These are phyloP conservation scores for Beverwykella pulmonaria DNA, from an alignment of 495 filamentous ascomycete species.

Conservation along the genomic window DNA sequence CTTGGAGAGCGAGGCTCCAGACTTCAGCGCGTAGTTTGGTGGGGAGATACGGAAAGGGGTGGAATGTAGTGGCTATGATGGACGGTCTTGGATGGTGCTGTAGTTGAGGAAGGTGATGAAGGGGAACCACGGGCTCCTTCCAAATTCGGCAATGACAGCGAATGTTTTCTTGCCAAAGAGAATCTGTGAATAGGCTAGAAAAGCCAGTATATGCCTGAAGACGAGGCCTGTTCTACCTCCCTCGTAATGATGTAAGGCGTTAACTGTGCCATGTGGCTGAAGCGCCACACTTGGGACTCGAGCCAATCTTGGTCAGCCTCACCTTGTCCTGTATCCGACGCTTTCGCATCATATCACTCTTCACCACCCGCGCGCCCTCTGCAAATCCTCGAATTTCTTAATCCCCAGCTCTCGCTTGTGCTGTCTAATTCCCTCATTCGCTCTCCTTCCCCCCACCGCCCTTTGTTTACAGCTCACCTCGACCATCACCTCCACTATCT, in stretches of 20 bases:
- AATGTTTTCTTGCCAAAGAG: too few species aligned
- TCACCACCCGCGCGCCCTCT: not conserved
- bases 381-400: not conserved
- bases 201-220: too few species aligned
- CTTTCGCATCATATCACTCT: not conserved
- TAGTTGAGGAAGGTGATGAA: not conserved
- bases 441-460: not conserved
- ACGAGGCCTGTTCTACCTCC: too few species aligned
- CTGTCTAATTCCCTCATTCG: not conserved
- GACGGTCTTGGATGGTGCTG: not conserved
- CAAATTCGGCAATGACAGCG: too few species aligned
- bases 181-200: too few species aligned
- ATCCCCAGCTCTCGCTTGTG: not conserved
- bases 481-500: not conserved
- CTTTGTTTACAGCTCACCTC: not conserved
- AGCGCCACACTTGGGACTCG: not conserved
- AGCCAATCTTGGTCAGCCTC: not conserved
- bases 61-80: not conserved
- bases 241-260: too few species aligned
- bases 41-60: not conserved
- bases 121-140: too few species aligned
- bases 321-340: not conserved
- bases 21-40: not conserved
- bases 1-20: not conserved
- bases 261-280: slow-evolving; percentile 1